phyloP scores from a whole-genome alignment of 345 rosid species.

The Populus davidiana region DNA sequence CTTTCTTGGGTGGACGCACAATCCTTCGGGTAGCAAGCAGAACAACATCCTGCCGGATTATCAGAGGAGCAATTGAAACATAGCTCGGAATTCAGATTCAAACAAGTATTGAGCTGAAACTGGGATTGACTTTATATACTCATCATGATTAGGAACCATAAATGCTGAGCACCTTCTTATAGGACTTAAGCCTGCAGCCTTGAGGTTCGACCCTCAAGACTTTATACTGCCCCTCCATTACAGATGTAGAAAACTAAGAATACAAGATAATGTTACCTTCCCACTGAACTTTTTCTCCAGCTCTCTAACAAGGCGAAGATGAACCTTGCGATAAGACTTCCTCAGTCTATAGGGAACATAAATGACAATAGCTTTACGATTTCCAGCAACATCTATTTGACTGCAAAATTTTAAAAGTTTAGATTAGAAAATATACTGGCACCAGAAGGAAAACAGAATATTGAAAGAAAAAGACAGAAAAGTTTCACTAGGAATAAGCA shows the following conservation, averaged over 20 bases:
- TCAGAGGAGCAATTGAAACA: background rate
- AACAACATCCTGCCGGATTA: slow-evolving; percentile 54
- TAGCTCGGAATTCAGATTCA: background rate
- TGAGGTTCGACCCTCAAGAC: background rate
- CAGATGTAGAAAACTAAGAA: background rate
- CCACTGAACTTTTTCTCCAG: slow-evolving; percentile 96
- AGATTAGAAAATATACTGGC: background rate
- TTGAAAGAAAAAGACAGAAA: background rate
- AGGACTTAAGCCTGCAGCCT: background rate
- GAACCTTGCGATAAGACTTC: slow-evolving; percentile 83
- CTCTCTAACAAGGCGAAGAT: slow-evolving; percentile 79
- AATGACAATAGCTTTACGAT: slow-evolving; percentile 78
- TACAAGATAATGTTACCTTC: slow-evolving; percentile 38
- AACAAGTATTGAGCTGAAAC: background rate
- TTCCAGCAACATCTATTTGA: slow-evolving; percentile 67
- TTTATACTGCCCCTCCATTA: background rate
- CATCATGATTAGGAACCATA: background rate
- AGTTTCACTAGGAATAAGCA: background rate
- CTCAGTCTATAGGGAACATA: slow-evolving; percentile 78
- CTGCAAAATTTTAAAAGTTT: slow-evolving; percentile 33
- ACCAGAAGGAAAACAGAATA: background rate
- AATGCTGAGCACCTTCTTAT: background rate
- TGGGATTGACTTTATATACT: background rate
- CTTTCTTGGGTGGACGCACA: slow-evolving; percentile 83
- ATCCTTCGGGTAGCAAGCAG: slow-evolving; percentile 75